Conservation (phyloP, 768 basidiomycete genomes). For the Lactarius hatsudake region DNA sequence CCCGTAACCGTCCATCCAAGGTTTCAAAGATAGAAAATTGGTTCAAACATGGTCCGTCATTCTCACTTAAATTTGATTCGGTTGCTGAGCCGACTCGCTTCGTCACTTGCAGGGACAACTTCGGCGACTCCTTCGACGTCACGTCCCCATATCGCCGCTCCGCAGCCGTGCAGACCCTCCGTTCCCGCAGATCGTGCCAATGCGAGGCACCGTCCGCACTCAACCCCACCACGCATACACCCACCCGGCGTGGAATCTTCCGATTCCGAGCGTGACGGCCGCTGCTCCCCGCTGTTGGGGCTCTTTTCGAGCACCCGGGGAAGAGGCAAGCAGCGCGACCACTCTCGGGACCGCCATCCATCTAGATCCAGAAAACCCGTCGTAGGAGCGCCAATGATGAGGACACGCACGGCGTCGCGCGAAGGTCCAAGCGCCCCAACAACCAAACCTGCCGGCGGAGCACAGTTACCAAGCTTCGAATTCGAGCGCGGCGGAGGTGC, state of each 20-base stretch:
- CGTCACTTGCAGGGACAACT: neutral
- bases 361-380: slow-evolving; percentile 7
- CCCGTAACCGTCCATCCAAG: slow-evolving; percentile 5
- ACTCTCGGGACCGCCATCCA: slow-evolving; percentile 1
- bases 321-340: slow-evolving; percentile 18
- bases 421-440: slow-evolving; percentile 11
- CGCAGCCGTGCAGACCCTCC: slow-evolving; percentile 9
- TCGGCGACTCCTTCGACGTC: slow-evolving; percentile 7
- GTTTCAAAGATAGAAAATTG: slow-evolving; percentile 18
- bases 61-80: neutral
- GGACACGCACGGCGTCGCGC: slow-evolving; percentile 26
- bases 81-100: neutral
- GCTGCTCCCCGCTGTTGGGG: slow-evolving; percentile 37
- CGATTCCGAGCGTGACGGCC: slow-evolving; percentile 31
- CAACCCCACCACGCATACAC: slow-evolving; percentile 27
- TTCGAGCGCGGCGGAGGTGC: slow-evolving; percentile 15
- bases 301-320: slow-evolving; percentile 30
- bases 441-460: neutral
- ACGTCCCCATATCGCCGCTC: slow-evolving; percentile 12
- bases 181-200: slow-evolving; percentile 1
- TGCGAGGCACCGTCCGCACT: slow-evolving; percentile 19
- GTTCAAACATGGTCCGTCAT: slow-evolving; percentile 20
- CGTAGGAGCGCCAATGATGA: slow-evolving; percentile 23
- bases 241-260: slow-evolving; percentile 18
- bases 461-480: slow-evolving; percentile 19